These are phyloP conservation scores for Carex kokanica DNA, from an alignment of 176 grass and related monocot genomes.

Conservation along the genomic window DNA sequence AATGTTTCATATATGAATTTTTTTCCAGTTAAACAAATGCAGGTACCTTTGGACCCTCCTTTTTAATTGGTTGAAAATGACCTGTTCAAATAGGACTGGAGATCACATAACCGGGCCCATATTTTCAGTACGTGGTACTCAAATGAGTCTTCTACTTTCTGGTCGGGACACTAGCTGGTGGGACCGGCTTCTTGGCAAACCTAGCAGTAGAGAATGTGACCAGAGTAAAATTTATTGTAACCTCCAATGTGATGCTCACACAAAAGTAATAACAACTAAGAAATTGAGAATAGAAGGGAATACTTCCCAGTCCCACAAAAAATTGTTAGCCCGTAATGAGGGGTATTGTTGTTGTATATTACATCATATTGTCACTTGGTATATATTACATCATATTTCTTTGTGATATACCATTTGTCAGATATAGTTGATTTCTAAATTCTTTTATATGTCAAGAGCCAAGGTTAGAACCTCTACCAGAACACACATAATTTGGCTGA, in stretches of 20 bases:
- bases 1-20: too few relatives aligned
- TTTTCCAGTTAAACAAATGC: too few relatives aligned
- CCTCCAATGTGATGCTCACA: conserved; percentile 70
- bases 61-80: conserved; percentile 62
- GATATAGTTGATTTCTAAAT: too few relatives aligned
- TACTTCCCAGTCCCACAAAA: too few relatives aligned
- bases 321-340: rapidly evolving
- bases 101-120: conserved; percentile 38
- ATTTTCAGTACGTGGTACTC: conserved; percentile 69
- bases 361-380: background rate
- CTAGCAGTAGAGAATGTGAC: conserved; percentile 87
- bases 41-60: too few relatives aligned
- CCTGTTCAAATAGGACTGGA: conserved; percentile 91
- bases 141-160: conserved; percentile 88
- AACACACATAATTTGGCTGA: background rate
- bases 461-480: too few relatives aligned
- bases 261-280: conserved; percentile 34
- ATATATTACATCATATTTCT: background rate
- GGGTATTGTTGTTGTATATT: too few relatives aligned
- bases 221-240: conserved; percentile 76
- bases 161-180: conserved; percentile 48
- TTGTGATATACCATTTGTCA: too few relatives aligned
- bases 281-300: background rate
- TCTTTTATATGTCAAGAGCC: background rate
- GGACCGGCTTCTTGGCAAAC: conserved; percentile 60